Base-by-base conservation (phyloP, 805 yeast species). In the Candida gorgasii region DNA sequence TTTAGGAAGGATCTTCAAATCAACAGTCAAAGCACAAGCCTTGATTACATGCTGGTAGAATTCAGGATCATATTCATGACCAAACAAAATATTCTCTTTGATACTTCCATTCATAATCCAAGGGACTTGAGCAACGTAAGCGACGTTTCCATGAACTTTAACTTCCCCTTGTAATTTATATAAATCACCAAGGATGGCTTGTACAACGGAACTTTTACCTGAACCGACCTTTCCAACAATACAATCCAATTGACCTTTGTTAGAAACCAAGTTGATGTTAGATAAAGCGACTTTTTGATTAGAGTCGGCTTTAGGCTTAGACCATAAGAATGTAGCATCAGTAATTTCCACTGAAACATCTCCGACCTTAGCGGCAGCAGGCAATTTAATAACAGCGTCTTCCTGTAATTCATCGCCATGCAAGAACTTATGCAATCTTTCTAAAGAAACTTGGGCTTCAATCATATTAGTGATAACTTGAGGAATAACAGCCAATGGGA, bases 21-120 rank as follows among this genome's bases (percentile, higher is more conserved):
- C 99, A 19, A 81, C 80, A 9, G 74, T 64, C 52, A 93, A 75
- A 11, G 95, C 97, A 73, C 99, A 93, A 0, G 97, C 96, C 39
- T 80, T 79, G 16, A 93, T 66, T 0, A 96, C 92, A 51, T 75
- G 76, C 24, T 83, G 77, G 64, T 93, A 93, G 55, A 90, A 90
- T 3, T 74, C 84, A 9, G 84, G 77, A 55, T 93, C 97, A 59
- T 70, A 87, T 53, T 75, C 82, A 58, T 84, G 88, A 15, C 99
- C 99, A 65, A 93, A 93, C 40, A 89, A 62, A 57, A 93, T 87
- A 58, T 93, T 93, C 22, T 93, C 97, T 53, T 79, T 84, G 4
- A 93, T 92, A 3, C 95, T 75, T 26, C 96, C 98, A 59, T 93
- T 93, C 86, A 89, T 85, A 49, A 93, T 89, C 99, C 99, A 93